Base-by-base conservation (phyloP, 2,329 filamentous ascomycete genomes). In the Rutstroemia sp. region DNA sequence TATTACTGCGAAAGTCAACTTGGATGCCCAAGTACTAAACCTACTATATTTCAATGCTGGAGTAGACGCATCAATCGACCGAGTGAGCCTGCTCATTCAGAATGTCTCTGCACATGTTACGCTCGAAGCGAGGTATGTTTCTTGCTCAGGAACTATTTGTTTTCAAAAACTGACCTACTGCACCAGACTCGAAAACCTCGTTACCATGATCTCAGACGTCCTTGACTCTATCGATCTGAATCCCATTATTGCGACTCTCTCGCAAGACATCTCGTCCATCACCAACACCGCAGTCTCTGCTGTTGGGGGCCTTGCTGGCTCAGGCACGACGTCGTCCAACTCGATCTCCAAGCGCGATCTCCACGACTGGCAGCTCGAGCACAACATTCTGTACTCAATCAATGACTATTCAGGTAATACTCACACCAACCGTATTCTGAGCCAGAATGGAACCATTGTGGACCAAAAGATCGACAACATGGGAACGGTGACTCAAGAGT, bases 151-250 rank as follows among this genome's bases (percentile, higher is more conserved):
- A 10, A 4, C 30, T 80, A 84, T 17, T 81, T 78, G 60, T 76
- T 84, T 53, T 34, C 30, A 34, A 12, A 34, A 77, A 65, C 80
- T 84, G 27, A 72, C 78, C 55, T 76, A 84, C 2, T 81, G 84
- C 64, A 81, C 81, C 0, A 73, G 82, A 1, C 72, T 85, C 0
- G 76, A 73, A n/a, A 84, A 84, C 62, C 73, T 85, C 2, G 77
- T 84, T 2, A 63, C 73, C 50, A 84, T 84, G 79, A 75, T 85
- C 45, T 74, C 75, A 64, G 76, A 82, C 62, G 79, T 82, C 3
- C 73, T 85, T 21, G 71, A 75, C 55, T 81, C 78, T 27, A 75
- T 84, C 55, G 82, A 85, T 62, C 71, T 84, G 19, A 84, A 85
- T 63, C 81, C 81, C 34, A 71, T 83, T 57, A 71, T 83, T 41